Base-by-base conservation (phyloP, 345 rosid species). In the Physaria fendleri region DNA sequence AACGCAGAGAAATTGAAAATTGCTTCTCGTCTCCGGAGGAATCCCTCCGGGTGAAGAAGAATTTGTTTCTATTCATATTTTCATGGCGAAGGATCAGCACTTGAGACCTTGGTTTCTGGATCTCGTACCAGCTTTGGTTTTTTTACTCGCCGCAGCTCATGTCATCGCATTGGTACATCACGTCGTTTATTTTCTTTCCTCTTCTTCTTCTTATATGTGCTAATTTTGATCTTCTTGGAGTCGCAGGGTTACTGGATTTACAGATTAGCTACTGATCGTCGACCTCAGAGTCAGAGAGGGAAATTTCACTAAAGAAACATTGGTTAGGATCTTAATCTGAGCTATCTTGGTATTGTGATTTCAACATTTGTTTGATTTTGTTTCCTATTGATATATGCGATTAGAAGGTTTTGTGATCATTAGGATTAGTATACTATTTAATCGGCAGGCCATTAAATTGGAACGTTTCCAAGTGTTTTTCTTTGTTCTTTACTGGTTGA, bases 201-300 rank as follows among this genome's bases (percentile, higher is more conserved):
- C 4, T n/a, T n/a, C n/a, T n/a, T 10, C 0, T 28, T 6, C 22
- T 41, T 25, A 2, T 29, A 4, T 13, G 12, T 15, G 12, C 12
- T 8, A 28, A 4, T 0, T n/a, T n/a, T 51, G 9, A 49, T 41
- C 32, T 24, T 22, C 2, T 38, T 5, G 15, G 20, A 15, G 29
- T 51, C 45, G 47, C 42, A 84, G 95, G 91, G 78, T 12, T 87
- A 82, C 69, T 87, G 95, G 95, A 84, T 87, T 67, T 87, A 82
- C 79, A 77, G 83, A 72, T 71, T 87, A 71, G 87, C 87, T 2
- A 77, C 85, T 51, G 89, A 82, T 52, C 86, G 78, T 71, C 83
- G 80, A 40, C 83, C 91, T 10, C 82, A n/a, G n/a, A n/a, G n/a
- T n/a, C n/a, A 76, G 73, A 78, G 95, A 69, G 77, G 90, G 25